A percentile compares a stretch with the other conserved stretches of the same genome.
Evolutionary conservation across 441 rosid genomes (phyloP).

Genomic region (Pelargonium myrrhifolium): DNA sequence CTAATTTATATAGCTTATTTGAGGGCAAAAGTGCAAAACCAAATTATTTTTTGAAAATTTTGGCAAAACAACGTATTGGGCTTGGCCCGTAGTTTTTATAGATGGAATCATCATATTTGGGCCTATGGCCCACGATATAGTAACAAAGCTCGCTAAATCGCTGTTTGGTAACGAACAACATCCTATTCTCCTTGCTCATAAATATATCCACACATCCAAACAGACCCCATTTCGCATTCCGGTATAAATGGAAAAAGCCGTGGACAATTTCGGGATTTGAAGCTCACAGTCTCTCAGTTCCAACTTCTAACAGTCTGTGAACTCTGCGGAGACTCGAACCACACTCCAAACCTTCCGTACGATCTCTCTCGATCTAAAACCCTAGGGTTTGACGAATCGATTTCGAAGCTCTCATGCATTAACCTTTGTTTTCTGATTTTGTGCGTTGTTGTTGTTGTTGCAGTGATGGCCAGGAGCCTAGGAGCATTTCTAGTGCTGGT

Average conservation of each 20-base stretch:
- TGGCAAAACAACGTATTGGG: too few relatives aligned
- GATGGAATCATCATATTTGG: neutral
- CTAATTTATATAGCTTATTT: too few relatives aligned
- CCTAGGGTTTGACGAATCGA: conserved; percentile 5
- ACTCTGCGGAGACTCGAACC: conserved; percentile 3
- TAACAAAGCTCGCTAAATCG: too few relatives aligned
- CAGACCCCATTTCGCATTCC: neutral
- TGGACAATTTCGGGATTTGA: neutral
- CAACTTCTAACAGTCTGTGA: neutral
- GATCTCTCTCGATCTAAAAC: conserved; percentile 4
- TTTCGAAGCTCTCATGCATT: neutral
- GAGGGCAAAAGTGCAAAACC: too few relatives aligned
- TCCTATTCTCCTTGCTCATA: neutral
- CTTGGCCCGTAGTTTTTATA: too few relatives aligned
- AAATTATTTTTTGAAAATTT: too few relatives aligned
- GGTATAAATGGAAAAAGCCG: neutral
- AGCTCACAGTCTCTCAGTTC: neutral
- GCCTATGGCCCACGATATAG: neutral
- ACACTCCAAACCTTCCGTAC: neutral
- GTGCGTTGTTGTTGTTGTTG: conserved; percentile 7
- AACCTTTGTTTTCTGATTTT: neutral
- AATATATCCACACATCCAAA: neutral
- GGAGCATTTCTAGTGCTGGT: conserved; percentile 37
- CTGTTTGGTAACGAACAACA: neutral
- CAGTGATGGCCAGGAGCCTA: conserved; percentile 53